Percentiles rank a stretch among this genome's conserved stretches.
Evolutionary conservation across 2,329 filamentous ascomycete species (phyloP).

Genomic region (Aspergillus calidoustus): DNA sequence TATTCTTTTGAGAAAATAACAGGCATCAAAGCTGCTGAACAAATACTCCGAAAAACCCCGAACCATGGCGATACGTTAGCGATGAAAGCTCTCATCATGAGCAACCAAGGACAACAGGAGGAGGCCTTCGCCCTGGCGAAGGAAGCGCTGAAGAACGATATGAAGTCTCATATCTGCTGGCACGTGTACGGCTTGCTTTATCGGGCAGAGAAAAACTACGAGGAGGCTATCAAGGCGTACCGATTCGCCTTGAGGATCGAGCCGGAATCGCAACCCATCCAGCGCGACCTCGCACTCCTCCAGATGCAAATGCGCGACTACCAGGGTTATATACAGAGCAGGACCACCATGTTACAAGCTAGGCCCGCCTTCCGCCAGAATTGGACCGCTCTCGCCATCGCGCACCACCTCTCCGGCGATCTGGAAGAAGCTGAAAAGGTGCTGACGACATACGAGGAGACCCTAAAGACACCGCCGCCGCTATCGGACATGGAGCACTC

Average conservation of each 20-base stretch:
- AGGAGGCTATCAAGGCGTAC: constrained; percentile 99
- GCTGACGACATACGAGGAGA: constrained; percentile 89
- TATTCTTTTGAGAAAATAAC: constrained; percentile 19
- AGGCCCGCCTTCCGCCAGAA: constrained; percentile 83
- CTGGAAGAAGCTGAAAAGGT: constrained; percentile 86
- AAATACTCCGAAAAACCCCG: constrained; percentile 92
- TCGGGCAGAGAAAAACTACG: constrained; percentile 93
- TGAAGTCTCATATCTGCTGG: constrained; percentile 99
- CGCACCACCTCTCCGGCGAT: constrained; percentile 88
- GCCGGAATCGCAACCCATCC: constrained; percentile 92
- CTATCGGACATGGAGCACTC: constrained; percentile 88
- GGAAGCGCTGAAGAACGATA: constrained; percentile 88
- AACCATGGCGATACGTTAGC: constrained; percentile 98
- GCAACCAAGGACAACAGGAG: constrained; percentile 86
- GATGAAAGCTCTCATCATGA: constrained; percentile 98
- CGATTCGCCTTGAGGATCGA: constrained; percentile 92
- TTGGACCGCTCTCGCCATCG: constrained; percentile 96
- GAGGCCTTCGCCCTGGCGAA: constrained; percentile 95
- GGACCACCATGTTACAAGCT: constrained; percentile 83
- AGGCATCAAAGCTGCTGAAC: constrained; percentile 93
- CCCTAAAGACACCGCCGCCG: constrained; percentile 77
- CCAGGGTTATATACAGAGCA: constrained; percentile 87
- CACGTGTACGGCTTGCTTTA: constrained; percentile 97
- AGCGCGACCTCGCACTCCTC: constrained; percentile 87
- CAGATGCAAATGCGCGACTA: constrained; percentile 98